Evolutionary conservation across 495 filamentous ascomycete genomes (phyloP), one percentile per base, ranked within the genome.

Genomic region (Lophiotrema nucula): DNA sequence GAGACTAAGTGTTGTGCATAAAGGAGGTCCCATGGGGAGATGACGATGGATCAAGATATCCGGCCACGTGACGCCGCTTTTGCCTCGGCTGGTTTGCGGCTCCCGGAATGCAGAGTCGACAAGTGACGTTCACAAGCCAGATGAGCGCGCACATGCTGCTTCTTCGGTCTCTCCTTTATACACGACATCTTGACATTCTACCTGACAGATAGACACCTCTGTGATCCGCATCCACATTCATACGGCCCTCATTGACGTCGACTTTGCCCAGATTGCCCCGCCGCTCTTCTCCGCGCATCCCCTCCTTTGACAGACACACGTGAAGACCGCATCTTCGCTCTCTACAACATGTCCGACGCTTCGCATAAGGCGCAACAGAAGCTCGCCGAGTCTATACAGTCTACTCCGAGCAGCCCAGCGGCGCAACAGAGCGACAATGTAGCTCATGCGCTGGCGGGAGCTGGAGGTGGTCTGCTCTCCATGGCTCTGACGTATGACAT

Each of bases 401-500:
- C 67, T 13, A 68, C 63, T 47, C 68, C 73, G 46, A 69, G 70
- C 25, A 77, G 77, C 19, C 70, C 81, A 46, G 78, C 79, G 15
- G 73, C 75, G 8, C 83, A 88, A 55, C 88, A 92, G 68, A 90
- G 88, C 66, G 90, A 95, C 75, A 93, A 96, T 72, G 87, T 95
- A 68, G 87, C 92, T 47, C 89, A 96, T 73, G 88, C 90, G 49
- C 77, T 95, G 55, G 86, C 89, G 39, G 91, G 91, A 48, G 89
- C 89, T 35, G 74, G 93, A 55, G 93, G 93, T 58, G 93, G 93
- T 27, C 83, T 97, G 25, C 78, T 97, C 18, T 96, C 93, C 33
- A 97, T 97, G 92, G 82, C 89, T 58, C 72, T 99, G 70, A 97
- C 93, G 85, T 95, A 78, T 23, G 80, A 64, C 45, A 46, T 35